Base-by-base conservation (phyloP, 2,329 filamentous ascomycete species). In the Trichoderma harzianum region DNA sequence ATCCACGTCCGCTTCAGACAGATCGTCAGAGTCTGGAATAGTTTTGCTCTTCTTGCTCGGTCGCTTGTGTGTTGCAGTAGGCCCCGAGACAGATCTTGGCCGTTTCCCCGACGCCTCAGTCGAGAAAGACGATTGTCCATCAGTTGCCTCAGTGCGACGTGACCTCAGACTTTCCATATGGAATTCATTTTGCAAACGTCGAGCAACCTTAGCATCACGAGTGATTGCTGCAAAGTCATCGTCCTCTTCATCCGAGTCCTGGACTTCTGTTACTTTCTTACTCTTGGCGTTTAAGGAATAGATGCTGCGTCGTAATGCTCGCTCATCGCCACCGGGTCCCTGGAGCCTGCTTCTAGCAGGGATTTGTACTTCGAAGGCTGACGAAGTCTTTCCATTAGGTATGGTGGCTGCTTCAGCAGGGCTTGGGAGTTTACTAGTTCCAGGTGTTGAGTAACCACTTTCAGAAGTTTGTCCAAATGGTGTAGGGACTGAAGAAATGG, bases 261-360 rank as follows among this genome's bases (percentile, higher is more conserved):
- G 80, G 78, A 73, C 86, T 80, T 84, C 80, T 3, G 51, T 69
- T 11, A 36, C 26, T 53, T 24, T 82, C 77, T 69, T 82, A 73
- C 63, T 84, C 80, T 79, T 88, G 86, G 68, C 72, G 47, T 80
- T 81, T 76, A 89, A 78, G 2, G 86, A 82, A 73, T 83, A 87
- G 64, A 85, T 81, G 80, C 86, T 90, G 10, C 76, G 77, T 18
- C 79, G 76, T 16, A 81, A 63, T 14, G 75, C 76, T n/a, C 78
- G 75, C 32, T 82, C 80, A 26, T 75, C 75, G 26, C 79, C 78
- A n/a, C 34, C 11, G 18, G 68, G n/a, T 43, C 30, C 72, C 10
- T 72, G 71, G 7, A 62, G 67, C 1, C 60, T 67, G 57, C 77
- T 72, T 60, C 72, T 74, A 2, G 74, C 72, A 26, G 78, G 79